Evolutionary conservation across 106 monocot genomes (phyloP), one percentile per base, ranked within the genome.

Genomic region (Dendrobium catenatum): DNA sequence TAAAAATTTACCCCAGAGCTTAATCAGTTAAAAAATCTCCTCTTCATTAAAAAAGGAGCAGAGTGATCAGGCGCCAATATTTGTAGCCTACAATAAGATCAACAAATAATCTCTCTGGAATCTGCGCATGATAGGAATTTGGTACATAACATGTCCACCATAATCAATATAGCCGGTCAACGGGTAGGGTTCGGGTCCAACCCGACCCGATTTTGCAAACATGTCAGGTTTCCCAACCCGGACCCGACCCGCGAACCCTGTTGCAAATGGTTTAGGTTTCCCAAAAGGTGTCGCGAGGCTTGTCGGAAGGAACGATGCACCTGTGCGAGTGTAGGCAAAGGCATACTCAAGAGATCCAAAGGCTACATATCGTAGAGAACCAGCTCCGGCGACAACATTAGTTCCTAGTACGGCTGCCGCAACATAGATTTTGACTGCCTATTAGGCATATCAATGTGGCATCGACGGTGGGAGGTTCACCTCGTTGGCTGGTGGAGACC

Each of bases 321-420:
- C 37, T 37, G 37, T 37, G 37, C 37, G 2, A 37, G 37, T 37
- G 37, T 3, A 37, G 37, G 31, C 85, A 86, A 80, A 75, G 78
- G 44, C 88, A 88, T 75, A 78, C 84, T 49, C 91, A 87, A 72
- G 87, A 81, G 75, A 80, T 89, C 49, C 83, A 85, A 81, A 81
- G 70, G 70, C 76, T 88, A 3, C 89, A 88, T 76, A 58, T 87
- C 31, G 26, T 74, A 0, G 84, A 85, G 46, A 86, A 61, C 77
- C 78, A 80, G 42, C 74, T 16, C 20, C 80, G 31, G 7, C 67
- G 15, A 22, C 79, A 2, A 64, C 68, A 13, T 41, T 84, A 1
- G 9, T 41, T 46, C 85, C 80, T n/a, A 20, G 77, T 4, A 77
- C 77, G 55, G 37, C 79, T 17, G 51, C 78, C 15, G 31, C 76